A percentile compares a stretch with the other conserved stretches of the same genome.
These are phyloP conservation scores for Dactylellina parvicollis DNA, from an alignment of 2,329 filamentous ascomycete species.

Conservation along the genomic window DNA sequence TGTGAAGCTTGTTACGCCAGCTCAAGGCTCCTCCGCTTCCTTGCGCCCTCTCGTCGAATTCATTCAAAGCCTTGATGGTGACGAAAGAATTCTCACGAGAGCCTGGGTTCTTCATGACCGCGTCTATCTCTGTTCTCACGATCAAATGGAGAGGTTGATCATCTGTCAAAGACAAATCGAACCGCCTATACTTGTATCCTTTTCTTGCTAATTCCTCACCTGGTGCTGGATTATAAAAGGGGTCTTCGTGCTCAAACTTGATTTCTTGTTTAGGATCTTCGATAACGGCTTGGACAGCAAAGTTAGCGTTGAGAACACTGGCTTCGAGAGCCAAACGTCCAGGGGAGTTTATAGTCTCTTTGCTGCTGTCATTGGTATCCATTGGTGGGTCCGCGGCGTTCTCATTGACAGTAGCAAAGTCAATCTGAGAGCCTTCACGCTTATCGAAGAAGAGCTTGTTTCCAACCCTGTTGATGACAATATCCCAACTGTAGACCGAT, in stretches of 20 bases:
- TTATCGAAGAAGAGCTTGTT: constrained; percentile 99
- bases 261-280: constrained; percentile 82
- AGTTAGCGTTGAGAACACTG: constrained; percentile 99
- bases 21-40: constrained; percentile 93
- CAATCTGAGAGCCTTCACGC: constrained; percentile 90
- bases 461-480: constrained; percentile 90
- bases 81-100: constrained; percentile 90
- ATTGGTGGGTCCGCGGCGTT: constrained; percentile 95
- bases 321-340: constrained; percentile 91
- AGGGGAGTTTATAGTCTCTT: constrained; percentile 96
- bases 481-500: constrained; percentile 97
- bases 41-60: constrained; percentile 98
- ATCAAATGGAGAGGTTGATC: constrained; percentile 93
- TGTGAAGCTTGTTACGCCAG: constrained; percentile 94
- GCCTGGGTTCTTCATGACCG: constrained; percentile 92
- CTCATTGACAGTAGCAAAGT: constrained; percentile 99
- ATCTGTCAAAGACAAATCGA: constrained; percentile 93
- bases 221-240: constrained; percentile 94
- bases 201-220: constrained; percentile 94
- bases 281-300: constrained; percentile 90
- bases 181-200: constrained; percentile 97
- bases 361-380: constrained; percentile 88
- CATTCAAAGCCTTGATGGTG: constrained; percentile 95
- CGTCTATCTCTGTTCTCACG: constrained; percentile 94
- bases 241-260: constrained; percentile 87